Conservation (phyloP, 768 basidiomycete species). For the Cystofilobasidium bisporidii region DNA sequence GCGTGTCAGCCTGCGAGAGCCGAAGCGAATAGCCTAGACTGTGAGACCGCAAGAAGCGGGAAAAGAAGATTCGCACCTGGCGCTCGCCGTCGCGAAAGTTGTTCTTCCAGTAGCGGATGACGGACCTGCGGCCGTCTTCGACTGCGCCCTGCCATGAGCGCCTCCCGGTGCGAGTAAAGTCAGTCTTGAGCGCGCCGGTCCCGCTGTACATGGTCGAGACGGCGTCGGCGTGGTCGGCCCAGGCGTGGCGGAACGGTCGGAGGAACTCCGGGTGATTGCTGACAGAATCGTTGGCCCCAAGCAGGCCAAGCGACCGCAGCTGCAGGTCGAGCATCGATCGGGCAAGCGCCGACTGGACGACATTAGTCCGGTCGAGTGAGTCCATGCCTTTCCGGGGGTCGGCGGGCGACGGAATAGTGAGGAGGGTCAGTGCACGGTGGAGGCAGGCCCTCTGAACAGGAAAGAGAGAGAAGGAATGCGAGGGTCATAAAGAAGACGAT, state of each 20-base stretch:
- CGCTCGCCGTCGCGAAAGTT: conserved; percentile 92
- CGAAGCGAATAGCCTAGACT: too few relatives aligned
- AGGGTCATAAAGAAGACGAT: too few relatives aligned
- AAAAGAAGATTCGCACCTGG: conserved; percentile 64
- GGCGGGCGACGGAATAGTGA: neutral
- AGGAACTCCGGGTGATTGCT: conserved; percentile 74
- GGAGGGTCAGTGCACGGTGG: too few relatives aligned
- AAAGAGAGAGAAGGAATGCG: too few relatives aligned
- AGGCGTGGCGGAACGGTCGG: conserved; percentile 79
- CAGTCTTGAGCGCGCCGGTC: conserved; percentile 89
- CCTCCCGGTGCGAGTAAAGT: conserved; percentile 88
- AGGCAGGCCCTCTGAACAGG: too few relatives aligned
- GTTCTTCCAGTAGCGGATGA: conserved; percentile 82
- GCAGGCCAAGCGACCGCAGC: conserved; percentile 60
- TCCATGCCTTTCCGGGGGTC: too few relatives aligned
- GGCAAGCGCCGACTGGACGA: conserved; percentile 83
- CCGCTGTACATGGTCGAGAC: conserved; percentile 88
- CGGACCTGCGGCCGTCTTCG: conserved; percentile 77
- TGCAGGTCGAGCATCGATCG: conserved; percentile 75
- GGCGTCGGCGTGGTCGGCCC: conserved; percentile 91
- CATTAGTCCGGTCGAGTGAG: conserved; percentile 74
- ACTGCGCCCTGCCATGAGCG: conserved; percentile 68
- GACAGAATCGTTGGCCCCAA: conserved; percentile 59
- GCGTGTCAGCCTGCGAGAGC: too few relatives aligned
- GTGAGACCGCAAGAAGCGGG: too few relatives aligned